Evolutionary conservation across 1,139 yeast genomes (phyloP), one percentile per base, ranked within the genome.

Genomic region (Trichomonascaceae sp.): DNA sequence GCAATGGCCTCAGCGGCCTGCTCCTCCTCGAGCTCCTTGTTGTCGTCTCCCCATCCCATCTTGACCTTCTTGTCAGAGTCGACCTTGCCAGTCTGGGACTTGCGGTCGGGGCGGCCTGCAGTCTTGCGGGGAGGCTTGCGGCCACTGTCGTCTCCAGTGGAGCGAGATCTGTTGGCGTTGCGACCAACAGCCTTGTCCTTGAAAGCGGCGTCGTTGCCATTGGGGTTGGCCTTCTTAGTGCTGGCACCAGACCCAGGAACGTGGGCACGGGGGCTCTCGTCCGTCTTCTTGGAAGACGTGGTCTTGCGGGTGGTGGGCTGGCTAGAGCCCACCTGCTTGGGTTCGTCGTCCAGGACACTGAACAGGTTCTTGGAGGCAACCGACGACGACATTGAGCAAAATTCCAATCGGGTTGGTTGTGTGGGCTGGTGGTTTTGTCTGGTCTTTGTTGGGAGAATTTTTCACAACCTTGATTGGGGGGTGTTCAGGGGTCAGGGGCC

Each of bases 181-280:
- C 74, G 68, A 48, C 76, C 76, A 43, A 67, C 74, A 56, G 62
- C 54, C 69, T 74, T 76, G 72, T 68, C 74, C 65, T 71, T 79
- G 62, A 76, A 65, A 45, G 93, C 94, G 53, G 84, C 94, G 57
- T 85, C 95, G 69, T 84, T 87, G 60, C 93, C 94, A 37, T 50
- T 62, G 40, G 75, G 64, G 56, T 76, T 67, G 62, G 66, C 56
- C 44, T 49, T 47, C 41, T 45, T 43, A 45, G 56, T 50, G 41
- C 50, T 47, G 30, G 58, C 58, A 38, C 49, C 45, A 30, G 56
- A 62, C 9, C 9, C 9, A 11, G 6, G 6, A 30, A 56, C 51
- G 57, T 68, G 69, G 64, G 81, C 79, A 65, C 70, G 76, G 52
- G 94, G 93, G 44, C 93, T 74, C 46, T 67, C 76, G 59, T 85